Evolutionary conservation across 257 asterid genomes (phyloP), one percentile per base, ranked within the genome.

Genomic region (Mitragyna speciosa): DNA sequence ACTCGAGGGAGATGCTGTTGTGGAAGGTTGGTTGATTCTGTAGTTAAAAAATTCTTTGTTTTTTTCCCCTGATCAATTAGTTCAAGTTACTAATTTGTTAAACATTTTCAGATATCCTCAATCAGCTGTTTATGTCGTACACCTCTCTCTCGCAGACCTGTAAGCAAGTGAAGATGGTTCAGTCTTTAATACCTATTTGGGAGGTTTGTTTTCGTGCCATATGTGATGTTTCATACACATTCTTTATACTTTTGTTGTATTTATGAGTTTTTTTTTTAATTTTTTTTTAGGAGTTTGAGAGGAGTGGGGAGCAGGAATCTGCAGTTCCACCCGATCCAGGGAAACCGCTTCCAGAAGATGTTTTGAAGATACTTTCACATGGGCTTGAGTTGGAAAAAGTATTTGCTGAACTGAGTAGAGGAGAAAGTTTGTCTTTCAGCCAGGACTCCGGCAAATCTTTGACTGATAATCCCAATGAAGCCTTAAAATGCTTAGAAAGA

Each of bases 161-260:
- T 84, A 85, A 97, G 70, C 89, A 89, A 66, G 84, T 84, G 89
- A 92, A 88, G 91, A 89, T 90, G 97, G 97, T 95, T 81, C 99
- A 90, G 88, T 95, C 99, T 70, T 88, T 95, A 39, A 85, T 95
- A 78, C 98, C 98, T 48, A 95, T 95, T 73, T 95, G 98, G 99
- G 96, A 93, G 98, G 99, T 93, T 84, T 80, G 91, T 78, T 79
- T 85, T 79, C 76, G 68, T 67, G 77, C 78, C 41, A 59, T 77
- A 36, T 30, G 70, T 43, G 64, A 52, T 54, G 56, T 75, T 77
- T 49, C 61, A n/a, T 69, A n/a, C 30, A 70, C 68, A 56, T 48
- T 63, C 26, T 4, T 47, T 19, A 24, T 31, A 10, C 6, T 39
- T 45, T 26, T 72, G 45, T 24, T 41, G 33, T 52, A 52, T 68